These are phyloP conservation scores for Acanthamoeba castellanii DNA, from an alignment of 208 protist genomes.

Conservation along the genomic window DNA sequence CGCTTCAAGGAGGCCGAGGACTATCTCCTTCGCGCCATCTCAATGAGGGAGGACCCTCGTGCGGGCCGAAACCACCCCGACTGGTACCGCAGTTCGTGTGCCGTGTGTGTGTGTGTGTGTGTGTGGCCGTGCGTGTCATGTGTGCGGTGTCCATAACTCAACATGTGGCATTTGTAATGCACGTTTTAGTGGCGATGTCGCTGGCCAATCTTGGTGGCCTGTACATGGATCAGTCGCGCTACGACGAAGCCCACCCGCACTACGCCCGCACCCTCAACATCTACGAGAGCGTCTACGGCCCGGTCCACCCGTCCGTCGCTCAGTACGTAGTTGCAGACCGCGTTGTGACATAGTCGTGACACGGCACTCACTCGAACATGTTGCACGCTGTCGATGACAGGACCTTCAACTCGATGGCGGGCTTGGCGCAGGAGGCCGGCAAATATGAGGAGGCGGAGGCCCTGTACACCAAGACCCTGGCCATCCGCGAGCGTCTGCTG, in stretches of 20 bases:
- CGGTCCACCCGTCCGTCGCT: constrained; percentile 62
- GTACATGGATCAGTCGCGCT: constrained; percentile 57
- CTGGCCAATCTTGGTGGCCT: constrained; percentile 36
- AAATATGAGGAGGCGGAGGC: constrained; percentile 60
- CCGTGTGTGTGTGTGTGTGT: neutral
- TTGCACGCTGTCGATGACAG: neutral
- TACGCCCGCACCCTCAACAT: constrained; percentile 58
- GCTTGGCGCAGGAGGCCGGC: constrained; percentile 27
- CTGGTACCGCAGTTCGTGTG: neutral
- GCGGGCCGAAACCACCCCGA: constrained; percentile 65
- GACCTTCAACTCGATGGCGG: constrained; percentile 55
- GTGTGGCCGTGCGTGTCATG: neutral
- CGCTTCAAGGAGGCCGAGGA: constrained; percentile 49
- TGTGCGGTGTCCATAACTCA: no score
- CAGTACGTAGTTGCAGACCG: neutral
- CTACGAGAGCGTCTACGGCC: constrained; percentile 73
- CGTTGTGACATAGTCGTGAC: neutral
- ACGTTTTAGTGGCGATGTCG: constrained; percentile 14
- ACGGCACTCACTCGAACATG: no score
- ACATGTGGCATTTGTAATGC: no score
- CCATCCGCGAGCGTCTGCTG: neutral
- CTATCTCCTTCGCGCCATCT: constrained; percentile 28
- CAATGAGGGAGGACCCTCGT: constrained; percentile 24
- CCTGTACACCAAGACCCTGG: constrained; percentile 28
- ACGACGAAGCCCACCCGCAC: constrained; percentile 30